Evolutionary conservation across 768 basidiomycete genomes (phyloP), one percentile per base, ranked within the genome.

Genomic region (Phallus indusiatus): DNA sequence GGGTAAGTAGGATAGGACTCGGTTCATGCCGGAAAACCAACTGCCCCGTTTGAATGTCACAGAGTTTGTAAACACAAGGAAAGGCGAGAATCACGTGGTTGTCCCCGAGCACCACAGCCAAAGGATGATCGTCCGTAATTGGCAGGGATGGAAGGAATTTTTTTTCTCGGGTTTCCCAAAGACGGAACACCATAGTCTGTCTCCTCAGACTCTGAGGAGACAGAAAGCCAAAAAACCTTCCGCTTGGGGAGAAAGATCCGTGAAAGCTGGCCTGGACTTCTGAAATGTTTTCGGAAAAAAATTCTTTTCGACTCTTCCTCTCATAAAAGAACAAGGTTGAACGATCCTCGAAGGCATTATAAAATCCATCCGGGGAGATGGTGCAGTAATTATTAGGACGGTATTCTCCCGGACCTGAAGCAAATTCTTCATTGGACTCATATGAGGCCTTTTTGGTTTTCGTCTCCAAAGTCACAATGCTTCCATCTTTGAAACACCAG

Each of bases 171-270:
- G 49, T 50, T 8, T 58, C 21, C 57, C 57, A 59, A n/a, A 59
- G 28, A 17, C 56, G 28, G n/a, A 59, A 21, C 12, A 54, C 58
- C 8, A 11, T 34, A 35, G 59, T 8, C 17, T 36, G 7, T 8
- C 33, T 61, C 7, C 59, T n/a, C n/a, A n/a, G n/a, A n/a, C n/a
- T n/a, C n/a, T n/a, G n/a, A n/a, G n/a, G n/a, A n/a, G n/a, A n/a
- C n/a, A n/a, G 59, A 36, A 35, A 61, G 7, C 21, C 59, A 60
- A 60, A 20, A 9, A 37, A 42, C 10, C 17, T n/a, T n/a, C 59
- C 59, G 47, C 60, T 57, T 7, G 59, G 22, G 12, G 58, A 60
- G 35, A 60, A 61, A n/a, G n/a, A n/a, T n/a, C n/a, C n/a, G n/a
- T 37, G 35, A 34, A 12, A 61, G 9, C 11, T n/a, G 48, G 34